phyloP scores from a whole-genome alignment of 208 protist species.

The Crithidia thermophila region DNA sequence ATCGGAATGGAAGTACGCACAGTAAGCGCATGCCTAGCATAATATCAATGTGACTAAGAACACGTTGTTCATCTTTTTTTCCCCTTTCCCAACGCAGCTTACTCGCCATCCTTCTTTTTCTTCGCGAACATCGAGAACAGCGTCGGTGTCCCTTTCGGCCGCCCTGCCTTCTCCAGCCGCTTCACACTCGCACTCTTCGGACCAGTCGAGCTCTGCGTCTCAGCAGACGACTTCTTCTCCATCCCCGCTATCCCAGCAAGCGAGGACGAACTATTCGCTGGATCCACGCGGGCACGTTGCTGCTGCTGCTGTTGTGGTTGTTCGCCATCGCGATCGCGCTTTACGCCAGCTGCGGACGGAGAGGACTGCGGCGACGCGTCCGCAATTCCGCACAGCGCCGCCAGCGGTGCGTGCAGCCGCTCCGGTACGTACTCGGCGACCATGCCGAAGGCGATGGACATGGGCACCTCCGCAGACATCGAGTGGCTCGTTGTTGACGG shows the following conservation, averaged over 20 bases:
- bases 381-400: conserved; percentile 37
- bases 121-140: conserved; percentile 66
- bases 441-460: conserved; percentile 46
- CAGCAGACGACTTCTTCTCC: neutral
- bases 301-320: no score
- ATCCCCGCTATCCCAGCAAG: no score
- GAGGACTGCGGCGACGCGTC: conserved; percentile 12
- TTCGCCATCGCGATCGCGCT: conserved; percentile 14
- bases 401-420: conserved; percentile 31
- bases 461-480: conserved; percentile 43
- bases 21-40: no score
- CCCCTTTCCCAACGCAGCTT: neutral
- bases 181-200: conserved; percentile 54
- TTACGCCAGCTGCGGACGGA: neutral
- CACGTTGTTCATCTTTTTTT: neutral
- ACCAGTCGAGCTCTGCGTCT: neutral
- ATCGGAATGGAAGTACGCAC: no score
- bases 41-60: neutral
- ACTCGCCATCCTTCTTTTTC: conserved; percentile 21
- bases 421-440: conserved; percentile 74
- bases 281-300: no score
- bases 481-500: neutral
- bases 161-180: conserved; percentile 62
- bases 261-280: no score
- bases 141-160: conserved; percentile 58